Evolutionary conservation across 768 basidiomycete species (phyloP).

Genomic region (Pleurotus eryngii): DNA sequence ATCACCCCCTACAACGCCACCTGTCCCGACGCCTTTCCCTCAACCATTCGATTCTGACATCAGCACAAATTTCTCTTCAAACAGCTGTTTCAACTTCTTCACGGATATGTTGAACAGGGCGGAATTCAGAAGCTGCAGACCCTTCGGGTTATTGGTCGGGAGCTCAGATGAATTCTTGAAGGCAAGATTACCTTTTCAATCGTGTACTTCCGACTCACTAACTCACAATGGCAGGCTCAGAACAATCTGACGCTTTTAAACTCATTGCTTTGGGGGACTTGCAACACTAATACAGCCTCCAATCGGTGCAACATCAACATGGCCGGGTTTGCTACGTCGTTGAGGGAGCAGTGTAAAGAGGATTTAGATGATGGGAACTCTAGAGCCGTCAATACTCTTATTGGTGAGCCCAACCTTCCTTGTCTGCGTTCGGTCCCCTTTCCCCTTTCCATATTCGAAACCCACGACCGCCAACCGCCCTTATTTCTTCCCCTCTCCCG

Average conservation of each 20-base stretch:
- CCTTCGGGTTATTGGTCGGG: slow-evolving; percentile 64
- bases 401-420: slow-evolving; percentile 35
- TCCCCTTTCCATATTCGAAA: too few species aligned
- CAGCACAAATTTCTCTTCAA: slow-evolving; percentile 62
- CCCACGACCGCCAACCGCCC: not conserved
- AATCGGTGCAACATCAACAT: slow-evolving; percentile 66
- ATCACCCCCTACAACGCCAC: slow-evolving; percentile 46
- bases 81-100: slow-evolving; percentile 68
- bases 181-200: slow-evolving; percentile 35
- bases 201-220: not conserved
- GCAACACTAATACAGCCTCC: slow-evolving; percentile 51
- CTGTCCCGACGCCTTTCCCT: slow-evolving; percentile 73
- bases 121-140: slow-evolving; percentile 70
- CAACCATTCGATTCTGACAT: slow-evolving; percentile 68
- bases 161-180: slow-evolving; percentile 51
- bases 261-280: slow-evolving; percentile 73
- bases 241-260: slow-evolving; percentile 61
- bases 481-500: not conserved
- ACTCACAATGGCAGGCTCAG: slow-evolving; percentile 48
- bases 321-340: slow-evolving; percentile 51
- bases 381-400: slow-evolving; percentile 51
- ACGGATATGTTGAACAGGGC: slow-evolving; percentile 63
- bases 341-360: slow-evolving; percentile 47
- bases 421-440: too few species aligned
- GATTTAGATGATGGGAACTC: slow-evolving; percentile 55